Evolutionary conservation across 805 yeast species (phyloP).

Genomic region (Sugiyamaella chiloensis): DNA sequence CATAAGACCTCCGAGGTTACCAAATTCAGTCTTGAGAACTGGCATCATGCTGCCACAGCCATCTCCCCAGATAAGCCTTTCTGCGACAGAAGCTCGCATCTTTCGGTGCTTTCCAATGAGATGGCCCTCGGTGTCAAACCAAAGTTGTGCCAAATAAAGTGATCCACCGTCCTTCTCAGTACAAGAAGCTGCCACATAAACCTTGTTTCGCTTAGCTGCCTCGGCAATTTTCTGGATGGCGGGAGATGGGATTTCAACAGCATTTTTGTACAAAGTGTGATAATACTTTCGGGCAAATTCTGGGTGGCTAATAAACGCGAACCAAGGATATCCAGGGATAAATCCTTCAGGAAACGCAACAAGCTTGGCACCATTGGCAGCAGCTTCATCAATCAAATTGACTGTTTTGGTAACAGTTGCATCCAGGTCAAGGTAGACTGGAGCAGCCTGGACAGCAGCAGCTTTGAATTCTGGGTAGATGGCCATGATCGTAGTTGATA

Average conservation of each 20-base stretch:
- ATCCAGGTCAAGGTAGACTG: constrained; percentile 21
- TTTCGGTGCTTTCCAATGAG: constrained; percentile 10
- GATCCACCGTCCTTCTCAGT: constrained; percentile 23
- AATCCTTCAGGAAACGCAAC: constrained; percentile 26
- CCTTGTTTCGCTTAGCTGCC: constrained; percentile 9
- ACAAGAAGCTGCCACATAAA: constrained; percentile 12
- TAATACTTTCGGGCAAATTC: constrained; percentile 7
- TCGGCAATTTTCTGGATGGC: constrained; percentile 13
- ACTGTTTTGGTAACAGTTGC: constrained; percentile 20
- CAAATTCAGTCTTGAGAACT: constrained; percentile 6
- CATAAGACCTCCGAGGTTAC: constrained; percentile 8
- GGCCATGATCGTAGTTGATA: constrained; percentile 1
- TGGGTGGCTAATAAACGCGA: constrained; percentile 12
- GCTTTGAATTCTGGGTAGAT: constrained; percentile 8
- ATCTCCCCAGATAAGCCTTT: constrained; percentile 7
- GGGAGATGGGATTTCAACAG: background rate
- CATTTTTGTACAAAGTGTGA: background rate
- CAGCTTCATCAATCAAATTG: constrained; percentile 21
- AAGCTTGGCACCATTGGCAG: constrained; percentile 20
- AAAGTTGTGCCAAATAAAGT: constrained; percentile 20
- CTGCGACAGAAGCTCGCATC: constrained; percentile 8
- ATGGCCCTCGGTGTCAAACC: constrained; percentile 7
- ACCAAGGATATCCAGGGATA: constrained; percentile 25
- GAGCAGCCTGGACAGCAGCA: constrained; percentile 27
- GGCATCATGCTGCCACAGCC: constrained; percentile 8